Conservation (phyloP, 768 basidiomycete genomes). For the Phanerochaete carnosa region DNA sequence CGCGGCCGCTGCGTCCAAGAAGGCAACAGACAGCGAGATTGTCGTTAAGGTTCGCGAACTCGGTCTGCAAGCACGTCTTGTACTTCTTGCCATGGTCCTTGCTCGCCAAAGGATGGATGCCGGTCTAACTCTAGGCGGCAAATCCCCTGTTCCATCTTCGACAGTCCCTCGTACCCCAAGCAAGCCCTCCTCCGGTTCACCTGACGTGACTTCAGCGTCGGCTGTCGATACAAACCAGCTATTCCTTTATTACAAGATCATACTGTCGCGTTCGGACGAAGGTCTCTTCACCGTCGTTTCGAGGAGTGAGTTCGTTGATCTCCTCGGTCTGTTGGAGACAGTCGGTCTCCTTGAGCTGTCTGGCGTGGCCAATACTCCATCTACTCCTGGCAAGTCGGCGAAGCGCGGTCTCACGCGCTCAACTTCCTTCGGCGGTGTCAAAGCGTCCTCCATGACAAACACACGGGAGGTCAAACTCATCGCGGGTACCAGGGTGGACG, state of each 20-base stretch:
- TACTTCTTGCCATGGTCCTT: constrained; percentile 60
- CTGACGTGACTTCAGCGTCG: constrained; percentile 25
- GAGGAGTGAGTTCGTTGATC: constrained; percentile 72
- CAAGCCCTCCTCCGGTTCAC: constrained; percentile 48
- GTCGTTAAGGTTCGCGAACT: constrained; percentile 64
- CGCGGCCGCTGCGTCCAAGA: constrained; percentile 34
- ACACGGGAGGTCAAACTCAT: constrained; percentile 49
- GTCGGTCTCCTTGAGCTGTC: constrained; percentile 55
- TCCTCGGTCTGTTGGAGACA: constrained; percentile 70
- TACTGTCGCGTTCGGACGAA: constrained; percentile 54
- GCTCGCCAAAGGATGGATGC: constrained; percentile 61
- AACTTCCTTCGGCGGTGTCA: constrained; percentile 48
- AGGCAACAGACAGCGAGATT: constrained; percentile 47
- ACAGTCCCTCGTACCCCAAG: constrained; percentile 37
- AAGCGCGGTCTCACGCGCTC: constrained; percentile 55
- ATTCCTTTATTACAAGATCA: constrained; percentile 57
- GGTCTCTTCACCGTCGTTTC: constrained; percentile 63
- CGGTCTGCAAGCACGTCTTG: constrained; percentile 72
- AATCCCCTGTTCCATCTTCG: constrained; percentile 28
- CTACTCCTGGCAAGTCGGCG: constrained; percentile 44
- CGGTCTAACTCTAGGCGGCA: constrained; percentile 48
- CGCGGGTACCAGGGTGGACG: constrained; percentile 62
- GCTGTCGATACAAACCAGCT: constrained; percentile 59
- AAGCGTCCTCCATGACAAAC: constrained; percentile 17
- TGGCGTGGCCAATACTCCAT: constrained; percentile 29